Evolutionary conservation across 495 filamentous ascomycete species (phyloP).

Genomic region (Haplographium delicatum): DNA sequence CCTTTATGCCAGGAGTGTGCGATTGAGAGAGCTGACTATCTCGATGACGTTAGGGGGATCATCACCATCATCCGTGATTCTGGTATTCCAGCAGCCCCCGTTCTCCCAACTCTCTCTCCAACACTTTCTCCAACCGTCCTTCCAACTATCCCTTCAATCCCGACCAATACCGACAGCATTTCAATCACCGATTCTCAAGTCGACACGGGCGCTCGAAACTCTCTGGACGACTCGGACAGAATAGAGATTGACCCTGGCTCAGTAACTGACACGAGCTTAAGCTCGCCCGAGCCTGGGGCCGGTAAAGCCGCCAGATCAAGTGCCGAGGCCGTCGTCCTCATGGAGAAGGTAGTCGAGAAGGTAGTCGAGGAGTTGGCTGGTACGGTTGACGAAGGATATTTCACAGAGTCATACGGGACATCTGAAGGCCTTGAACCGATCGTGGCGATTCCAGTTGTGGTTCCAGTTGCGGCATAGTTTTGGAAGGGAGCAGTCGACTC

Average conservation of each 20-base stretch:
- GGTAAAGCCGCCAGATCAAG: background rate
- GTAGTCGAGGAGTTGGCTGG: too few species aligned
- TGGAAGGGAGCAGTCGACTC: conserved; percentile 45
- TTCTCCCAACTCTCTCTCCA: background rate
- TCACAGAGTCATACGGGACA: conserved; percentile 3
- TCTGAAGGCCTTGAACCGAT: conserved; percentile 29
- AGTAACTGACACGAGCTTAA: background rate
- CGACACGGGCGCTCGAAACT: background rate
- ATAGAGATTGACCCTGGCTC: background rate
- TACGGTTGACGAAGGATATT: conserved; percentile 26
- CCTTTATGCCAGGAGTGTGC: too few species aligned
- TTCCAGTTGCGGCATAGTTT: too few species aligned
- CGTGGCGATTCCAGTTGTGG: too few species aligned
- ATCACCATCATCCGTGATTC: background rate
- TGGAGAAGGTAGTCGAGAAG: conserved; percentile 9
- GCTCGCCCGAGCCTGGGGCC: background rate
- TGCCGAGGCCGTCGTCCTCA: conserved; percentile 7
- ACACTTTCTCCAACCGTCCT: background rate
- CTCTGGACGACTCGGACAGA: background rate
- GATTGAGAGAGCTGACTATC: background rate
- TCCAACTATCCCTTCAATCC: background rate
- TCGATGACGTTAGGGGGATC: background rate
- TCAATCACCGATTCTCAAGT: background rate
- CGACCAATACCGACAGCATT: background rate
- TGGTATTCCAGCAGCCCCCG: background rate